Conservation (phyloP, 768 basidiomycete genomes). For the Rhizopogon roseolus region DNA sequence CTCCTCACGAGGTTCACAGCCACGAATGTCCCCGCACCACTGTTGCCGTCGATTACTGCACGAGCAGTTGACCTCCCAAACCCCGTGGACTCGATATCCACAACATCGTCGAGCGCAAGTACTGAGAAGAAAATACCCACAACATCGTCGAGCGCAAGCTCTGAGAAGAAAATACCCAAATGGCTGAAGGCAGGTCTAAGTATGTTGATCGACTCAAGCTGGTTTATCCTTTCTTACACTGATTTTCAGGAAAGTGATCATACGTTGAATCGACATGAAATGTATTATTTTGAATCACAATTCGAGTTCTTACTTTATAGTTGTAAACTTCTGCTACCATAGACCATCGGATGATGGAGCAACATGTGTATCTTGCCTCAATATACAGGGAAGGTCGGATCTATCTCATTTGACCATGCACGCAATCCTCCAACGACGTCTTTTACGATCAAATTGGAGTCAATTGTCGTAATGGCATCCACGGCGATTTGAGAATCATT, state of each 20-base stretch:
- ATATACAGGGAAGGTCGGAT: conserved; percentile 77
- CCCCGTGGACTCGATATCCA: conserved; percentile 40
- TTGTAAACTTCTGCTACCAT: background rate
- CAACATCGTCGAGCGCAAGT: conserved; percentile 2
- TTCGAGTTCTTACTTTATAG: background rate
- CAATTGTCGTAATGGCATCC: conserved; percentile 29
- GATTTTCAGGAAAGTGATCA: conserved; percentile 16
- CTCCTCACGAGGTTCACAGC: conserved; percentile 32
- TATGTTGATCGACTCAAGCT: conserved; percentile 25
- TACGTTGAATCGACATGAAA: conserved; percentile 24
- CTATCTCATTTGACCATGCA: conserved; percentile 75
- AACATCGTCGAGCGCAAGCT: conserved; percentile 5
- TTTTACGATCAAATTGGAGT: conserved; percentile 33
- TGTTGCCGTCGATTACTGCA: conserved; percentile 50
- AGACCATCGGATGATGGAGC: background rate
- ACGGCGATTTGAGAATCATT: conserved; percentile 94
- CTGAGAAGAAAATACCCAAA: conserved; percentile 65
- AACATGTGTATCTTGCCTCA: conserved; percentile 26
- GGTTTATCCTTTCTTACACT: background rate
- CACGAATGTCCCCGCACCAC: conserved; percentile 55
- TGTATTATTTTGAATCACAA: conserved; percentile 1
- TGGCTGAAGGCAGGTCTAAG: conserved; percentile 71
- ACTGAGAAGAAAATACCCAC: conserved; percentile 60
- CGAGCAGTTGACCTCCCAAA: conserved; percentile 64
- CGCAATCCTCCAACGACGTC: conserved; percentile 80